phyloP scores from a whole-genome alignment of 345 rosid genomes.

The Citrus sp. region DNA sequence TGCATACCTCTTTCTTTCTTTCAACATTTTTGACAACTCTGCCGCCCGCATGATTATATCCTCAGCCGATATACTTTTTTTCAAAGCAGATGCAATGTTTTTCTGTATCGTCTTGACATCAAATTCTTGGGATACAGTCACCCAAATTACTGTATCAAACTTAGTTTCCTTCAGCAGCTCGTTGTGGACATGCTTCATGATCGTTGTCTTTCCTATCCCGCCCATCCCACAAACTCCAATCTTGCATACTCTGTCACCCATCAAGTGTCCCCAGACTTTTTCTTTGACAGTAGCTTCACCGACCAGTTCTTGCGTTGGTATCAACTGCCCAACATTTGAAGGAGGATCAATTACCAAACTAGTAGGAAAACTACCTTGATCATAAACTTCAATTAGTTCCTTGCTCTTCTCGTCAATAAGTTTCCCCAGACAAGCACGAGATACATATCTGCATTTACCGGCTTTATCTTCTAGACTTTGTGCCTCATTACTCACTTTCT shows the following conservation, averaged over 20 bases:
- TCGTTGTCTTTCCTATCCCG: too few species aligned
- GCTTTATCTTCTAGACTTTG: neutral
- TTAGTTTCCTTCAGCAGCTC: too few species aligned
- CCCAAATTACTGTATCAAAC: constrained; percentile 12
- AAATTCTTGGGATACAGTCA: constrained; percentile 12
- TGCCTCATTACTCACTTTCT: neutral
- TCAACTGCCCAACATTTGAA: neutral
- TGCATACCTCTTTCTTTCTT: neutral
- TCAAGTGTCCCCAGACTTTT: too few species aligned
- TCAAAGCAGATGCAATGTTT: neutral
- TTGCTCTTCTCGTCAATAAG: neutral
- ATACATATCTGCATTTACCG: neutral
- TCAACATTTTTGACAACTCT: neutral
- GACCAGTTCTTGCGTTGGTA: neutral
- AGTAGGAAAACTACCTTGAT: neutral
- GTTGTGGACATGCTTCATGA: too few species aligned
- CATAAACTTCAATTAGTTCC: neutral
- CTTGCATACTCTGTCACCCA: too few species aligned
- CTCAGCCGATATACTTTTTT: fast-evolving
- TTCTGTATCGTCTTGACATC: constrained; percentile 5
- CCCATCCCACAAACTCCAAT: too few species aligned
- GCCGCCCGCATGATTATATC: constrained; percentile 10
- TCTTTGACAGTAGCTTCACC: neutral
- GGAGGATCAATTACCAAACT: neutral
- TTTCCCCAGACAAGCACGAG: neutral